Base-by-base conservation (phyloP, 1,139 yeast genomes). In the Meyerozyma smithsonii region DNA sequence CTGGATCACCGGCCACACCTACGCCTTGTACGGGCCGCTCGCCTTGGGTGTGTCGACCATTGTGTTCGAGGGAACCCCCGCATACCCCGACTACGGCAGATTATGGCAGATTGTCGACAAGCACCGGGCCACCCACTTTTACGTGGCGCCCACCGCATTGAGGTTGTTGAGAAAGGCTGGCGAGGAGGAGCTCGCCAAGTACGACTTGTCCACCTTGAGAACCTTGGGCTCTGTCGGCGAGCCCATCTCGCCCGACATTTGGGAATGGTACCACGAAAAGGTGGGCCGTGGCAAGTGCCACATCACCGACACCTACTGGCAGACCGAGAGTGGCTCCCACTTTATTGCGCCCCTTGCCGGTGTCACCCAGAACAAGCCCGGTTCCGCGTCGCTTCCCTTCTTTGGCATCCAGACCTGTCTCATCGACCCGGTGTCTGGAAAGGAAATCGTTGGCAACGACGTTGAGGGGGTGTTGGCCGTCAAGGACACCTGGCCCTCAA, bases 1-100 rank as follows among this genome's bases (percentile, higher is more conserved):
- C 62, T 92, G 98, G 98, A 92, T 92, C 61, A 92, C 98, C 32
- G 98, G 98, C 54, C 98, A 92, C 67, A 84, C 97, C 28, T 92
- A 92, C 59, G 96, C 95, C 28, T 72, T 90, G 46, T 92, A 92
- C 61, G 97, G 97, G 48, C 97, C 98, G 42, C 77, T 92, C 55
- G 66, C 80, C 39, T 73, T 88, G 43, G 98, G 98, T 63, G 82
- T 88, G 43, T 85, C 97, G 40, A 81, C 97, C 26, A 80, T 92
- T 48, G 88, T 92, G 46, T 92, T 92, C 57, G 98, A 92, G 72
- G 96, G 97, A 48, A 92, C 98, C 17, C 98, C 98, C 45, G 96
- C 96, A 32, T 90, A 87, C 69, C 98, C 98, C 56, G 88, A 88
- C 61, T 90, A 80, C 59, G 95, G 96, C 51, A 81, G 98, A 69